These are phyloP conservation scores for Diaporthe citriasiana DNA, from an alignment of 2,329 filamentous ascomycete genomes.

Conservation along the genomic window DNA sequence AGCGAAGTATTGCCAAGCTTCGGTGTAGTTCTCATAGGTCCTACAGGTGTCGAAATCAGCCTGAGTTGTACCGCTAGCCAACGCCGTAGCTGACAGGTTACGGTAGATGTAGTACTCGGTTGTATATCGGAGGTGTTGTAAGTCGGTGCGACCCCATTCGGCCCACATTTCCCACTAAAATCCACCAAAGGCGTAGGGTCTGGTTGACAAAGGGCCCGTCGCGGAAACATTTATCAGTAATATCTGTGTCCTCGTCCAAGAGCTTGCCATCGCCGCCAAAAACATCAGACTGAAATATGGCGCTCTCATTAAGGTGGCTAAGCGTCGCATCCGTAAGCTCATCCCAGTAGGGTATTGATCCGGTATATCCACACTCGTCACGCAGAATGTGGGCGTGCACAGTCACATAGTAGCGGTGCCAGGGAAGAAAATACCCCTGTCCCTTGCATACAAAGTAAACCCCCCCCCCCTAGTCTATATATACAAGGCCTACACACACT, in stretches of 20 bases:
- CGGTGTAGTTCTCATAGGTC: conserved; percentile 22
- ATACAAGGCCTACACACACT: too few species aligned
- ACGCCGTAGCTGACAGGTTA: background rate
- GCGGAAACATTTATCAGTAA: conserved; percentile 47
- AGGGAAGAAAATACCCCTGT: conserved; percentile 53
- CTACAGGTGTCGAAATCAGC: conserved; percentile 10
- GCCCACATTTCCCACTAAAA: too few species aligned
- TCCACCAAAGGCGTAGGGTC: conserved; percentile 7
- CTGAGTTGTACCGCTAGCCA: conserved; percentile 8
- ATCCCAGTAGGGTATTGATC: conserved; percentile 52
- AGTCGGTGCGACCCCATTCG: too few species aligned
- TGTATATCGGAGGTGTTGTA: background rate
- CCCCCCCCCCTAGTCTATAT: too few species aligned
- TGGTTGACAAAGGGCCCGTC: conserved; percentile 39
- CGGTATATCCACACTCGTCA: conserved; percentile 51
- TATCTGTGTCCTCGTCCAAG: conserved; percentile 32
- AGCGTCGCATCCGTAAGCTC: conserved; percentile 46
- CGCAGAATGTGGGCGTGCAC: conserved; percentile 50
- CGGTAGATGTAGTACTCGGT: conserved; percentile 25
- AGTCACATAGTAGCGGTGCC: conserved; percentile 52
- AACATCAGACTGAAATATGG: conserved; percentile 50
- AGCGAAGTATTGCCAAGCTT: too few species aligned
- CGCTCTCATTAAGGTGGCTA: conserved; percentile 42
- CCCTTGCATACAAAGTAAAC: too few species aligned
- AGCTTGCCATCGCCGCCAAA: conserved; percentile 51